Evolutionary conservation across 2,329 filamentous ascomycete genomes (phyloP), one percentile per base, ranked within the genome.

Genomic region (Apiospora phragmitis): DNA sequence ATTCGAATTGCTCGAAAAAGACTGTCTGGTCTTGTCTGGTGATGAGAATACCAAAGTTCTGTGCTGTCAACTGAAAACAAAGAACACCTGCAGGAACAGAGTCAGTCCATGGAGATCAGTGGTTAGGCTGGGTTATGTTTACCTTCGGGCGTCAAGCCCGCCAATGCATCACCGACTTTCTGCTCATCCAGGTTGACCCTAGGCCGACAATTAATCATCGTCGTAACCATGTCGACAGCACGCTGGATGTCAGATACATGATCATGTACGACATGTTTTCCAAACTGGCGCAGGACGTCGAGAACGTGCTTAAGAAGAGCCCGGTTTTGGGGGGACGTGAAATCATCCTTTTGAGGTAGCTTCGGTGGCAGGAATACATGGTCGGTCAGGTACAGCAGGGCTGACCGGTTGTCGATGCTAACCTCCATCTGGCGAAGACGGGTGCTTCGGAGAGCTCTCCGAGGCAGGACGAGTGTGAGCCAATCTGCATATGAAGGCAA

Each of bases 1-100:
- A 29, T 42, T 70, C 69, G 16, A 70, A 70, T 42, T 42, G 62
- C 16, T 70, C 69, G 32, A 70, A 70, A 47, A 16, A 38, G 6
- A 70, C 18, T 4, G 66, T 43, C 12, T 70, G 32, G 9, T 32
- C 42, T 26, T 38, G 24, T 6, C 69, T 45, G 16, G 42, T 55
- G 7, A 70, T n/a, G 35, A 70, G 24, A 18, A 70, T 4, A 4
- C 65, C 69, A 41, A 70, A 70, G 38, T 70, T 68, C n/a, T 70
- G 69, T 11, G 18, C 24, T 24, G 35, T 38, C 16, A 70, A 21
- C 38, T 68, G 38, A 38, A 70, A 70, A 7, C 24, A 67, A 6
- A 70, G 38, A n/a, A 6, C 41, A 35, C 26, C 69, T 70, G 32
- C 35, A 14, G n/a, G 41, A 12, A 59, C 14, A 38, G 38, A 26